Evolutionary conservation across 768 basidiomycete species (phyloP), one percentile per base, ranked within the genome.

Genomic region (Lentinula guzmanii): DNA sequence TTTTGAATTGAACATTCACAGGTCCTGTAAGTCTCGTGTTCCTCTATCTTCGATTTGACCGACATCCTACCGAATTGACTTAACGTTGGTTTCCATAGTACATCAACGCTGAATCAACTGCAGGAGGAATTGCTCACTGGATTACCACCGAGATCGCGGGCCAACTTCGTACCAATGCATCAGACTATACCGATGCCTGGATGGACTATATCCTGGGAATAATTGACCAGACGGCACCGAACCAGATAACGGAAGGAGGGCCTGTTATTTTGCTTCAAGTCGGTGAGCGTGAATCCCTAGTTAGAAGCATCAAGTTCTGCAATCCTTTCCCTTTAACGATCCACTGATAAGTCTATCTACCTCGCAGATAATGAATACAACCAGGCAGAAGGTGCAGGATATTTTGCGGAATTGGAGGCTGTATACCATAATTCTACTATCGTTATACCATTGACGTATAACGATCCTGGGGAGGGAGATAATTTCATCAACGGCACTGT

Each of bases 401-500:
- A 91, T 70, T 91, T 91, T 55, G 77, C 66, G 3, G 77, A 89
- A 41, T 79, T 92, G 2, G 79, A 89, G 68, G 72, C 70, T 5
- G 80, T 76, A 7, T 88, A 86, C 68, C 77, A 75, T 42, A 69
- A 76, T 42, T 84, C 84, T 1, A 72, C 76, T 10, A 85, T 91
- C 48, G 83, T 82, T 15, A 85, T 91, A 35, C 89, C 86, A 39
- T 71, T 90, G 62, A 90, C 89, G 0, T 89, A 87, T 71, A 91
- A 91, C 60, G 90, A 91, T 65, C 82, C 86, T 0, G 81, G 81
- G 2, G 67, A 79, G 70, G 77, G 75, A 3, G 67, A 68, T 58
- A 87, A 87, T 63, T 92, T 87, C 66, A 81, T 89, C 60, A 87
- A 85, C 37, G 90, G 90, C 21, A 87, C 86, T 24, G 87, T 86